Percentiles rank a stretch among this genome's conserved stretches.
Conservation (phyloP, 108 stramenopile species). For the Fragilaria radians region DNA sequence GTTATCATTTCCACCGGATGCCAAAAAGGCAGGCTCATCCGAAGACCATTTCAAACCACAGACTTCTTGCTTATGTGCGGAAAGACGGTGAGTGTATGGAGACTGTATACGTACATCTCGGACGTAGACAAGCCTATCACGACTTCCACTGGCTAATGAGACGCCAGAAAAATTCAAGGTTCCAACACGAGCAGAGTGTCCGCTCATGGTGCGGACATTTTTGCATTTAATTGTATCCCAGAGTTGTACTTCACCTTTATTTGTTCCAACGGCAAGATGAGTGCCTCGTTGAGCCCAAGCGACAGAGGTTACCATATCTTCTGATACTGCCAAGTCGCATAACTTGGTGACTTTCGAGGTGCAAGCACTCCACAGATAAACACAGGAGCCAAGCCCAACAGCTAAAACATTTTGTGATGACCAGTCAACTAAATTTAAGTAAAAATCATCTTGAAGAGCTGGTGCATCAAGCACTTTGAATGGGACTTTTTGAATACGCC, state of each 20-base stretch:
- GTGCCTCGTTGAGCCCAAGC: slow-evolving; percentile 90
- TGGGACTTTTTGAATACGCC: slow-evolving; percentile 88
- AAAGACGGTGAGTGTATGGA: slow-evolving; percentile 51
- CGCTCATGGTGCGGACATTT: slow-evolving; percentile 70
- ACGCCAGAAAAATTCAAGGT: slow-evolving; percentile 86
- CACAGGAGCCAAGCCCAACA: slow-evolving; percentile 90
- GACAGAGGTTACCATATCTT: slow-evolving; percentile 83
- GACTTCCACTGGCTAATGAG: slow-evolving; percentile 86
- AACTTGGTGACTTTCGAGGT: slow-evolving; percentile 92
- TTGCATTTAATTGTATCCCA: slow-evolving; percentile 90
- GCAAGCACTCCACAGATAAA: slow-evolving; percentile 93
- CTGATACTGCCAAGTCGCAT: slow-evolving; percentile 52
- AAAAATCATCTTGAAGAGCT: slow-evolving; percentile 97
- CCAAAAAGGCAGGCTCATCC: slow-evolving; percentile 84
- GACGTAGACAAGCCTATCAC: slow-evolving; percentile 86
- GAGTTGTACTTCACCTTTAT: slow-evolving; percentile 82
- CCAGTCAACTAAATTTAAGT: slow-evolving; percentile 98
- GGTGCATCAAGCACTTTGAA: slow-evolving; percentile 99
- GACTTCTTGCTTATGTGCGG: slow-evolving; percentile 94
- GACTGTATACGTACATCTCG: slow-evolving; percentile 82
- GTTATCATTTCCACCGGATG: slow-evolving; percentile 98
- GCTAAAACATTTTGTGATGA: slow-evolving; percentile 91
- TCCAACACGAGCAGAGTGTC: slow-evolving; percentile 90
- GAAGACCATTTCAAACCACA: slow-evolving; percentile 97
- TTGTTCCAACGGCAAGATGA: slow-evolving; percentile 89